These are phyloP conservation scores for Dioszegia crocea DNA, from an alignment of 768 basidiomycete genomes.

Conservation along the genomic window DNA sequence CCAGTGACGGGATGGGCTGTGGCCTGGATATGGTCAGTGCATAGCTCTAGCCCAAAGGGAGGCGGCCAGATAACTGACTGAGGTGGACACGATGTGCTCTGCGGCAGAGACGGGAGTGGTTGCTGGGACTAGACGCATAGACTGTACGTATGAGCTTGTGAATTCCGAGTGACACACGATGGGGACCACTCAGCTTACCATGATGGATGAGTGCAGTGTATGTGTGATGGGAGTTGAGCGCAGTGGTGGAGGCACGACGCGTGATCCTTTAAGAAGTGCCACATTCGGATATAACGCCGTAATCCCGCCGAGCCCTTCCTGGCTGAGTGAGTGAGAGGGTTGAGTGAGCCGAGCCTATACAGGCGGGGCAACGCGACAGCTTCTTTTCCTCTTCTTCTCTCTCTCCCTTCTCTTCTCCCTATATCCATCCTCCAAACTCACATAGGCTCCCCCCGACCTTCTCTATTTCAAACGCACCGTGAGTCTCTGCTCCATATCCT, in stretches of 20 bases:
- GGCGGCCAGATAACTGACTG: slow-evolving; percentile 23
- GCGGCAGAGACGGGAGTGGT: slow-evolving; percentile 27
- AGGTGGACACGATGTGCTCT: slow-evolving; percentile 33
- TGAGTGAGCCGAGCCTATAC: neutral
- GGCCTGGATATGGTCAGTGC: slow-evolving; percentile 18
- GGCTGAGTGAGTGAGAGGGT: neutral
- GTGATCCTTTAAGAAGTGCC: slow-evolving; percentile 3
- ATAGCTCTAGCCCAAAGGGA: neutral
- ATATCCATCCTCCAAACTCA: too few species aligned
- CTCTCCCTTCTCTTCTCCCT: neutral
- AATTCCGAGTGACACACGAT: neutral
- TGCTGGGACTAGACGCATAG: slow-evolving; percentile 23
- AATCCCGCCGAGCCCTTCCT: neutral
- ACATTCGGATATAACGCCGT: slow-evolving; percentile 11
- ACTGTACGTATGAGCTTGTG: slow-evolving; percentile 12
- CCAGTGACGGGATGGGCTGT: slow-evolving; percentile 58
- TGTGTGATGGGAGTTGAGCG: neutral
- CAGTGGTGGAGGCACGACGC: neutral
- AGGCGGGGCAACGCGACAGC: neutral
- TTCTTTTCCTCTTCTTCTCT: neutral
- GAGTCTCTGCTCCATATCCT: neutral
- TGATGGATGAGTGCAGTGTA: neutral
- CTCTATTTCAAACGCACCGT: neutral
- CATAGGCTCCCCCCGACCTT: neutral
- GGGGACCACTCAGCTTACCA: slow-evolving; percentile 1